Evolutionary conservation across 2,329 filamentous ascomycete genomes (phyloP).

Genomic region (Colletotrichum sansevieriae): DNA sequence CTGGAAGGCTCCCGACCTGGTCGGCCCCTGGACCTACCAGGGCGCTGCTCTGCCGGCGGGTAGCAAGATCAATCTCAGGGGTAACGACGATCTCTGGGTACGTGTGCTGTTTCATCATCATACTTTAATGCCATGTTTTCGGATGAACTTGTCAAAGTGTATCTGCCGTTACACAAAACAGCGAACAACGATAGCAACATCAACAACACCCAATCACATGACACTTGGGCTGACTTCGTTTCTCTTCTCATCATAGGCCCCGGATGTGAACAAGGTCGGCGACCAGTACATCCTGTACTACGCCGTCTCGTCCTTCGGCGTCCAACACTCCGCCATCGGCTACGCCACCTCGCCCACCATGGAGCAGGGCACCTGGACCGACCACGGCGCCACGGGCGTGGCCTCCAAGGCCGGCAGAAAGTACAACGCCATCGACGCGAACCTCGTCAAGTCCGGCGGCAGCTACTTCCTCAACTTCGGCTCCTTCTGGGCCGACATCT

Average conservation of each 20-base stretch:
- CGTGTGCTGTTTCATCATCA: conserved; percentile 14
- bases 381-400: conserved; percentile 68
- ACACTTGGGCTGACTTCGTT: background rate
- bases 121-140: background rate
- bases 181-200: background rate
- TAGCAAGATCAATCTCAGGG: conserved; percentile 55
- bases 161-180: too few relatives aligned
- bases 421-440: conserved; percentile 74
- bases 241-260: conserved; percentile 61
- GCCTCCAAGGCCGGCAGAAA: conserved; percentile 54
- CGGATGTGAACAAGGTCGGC: conserved; percentile 71
- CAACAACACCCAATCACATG: background rate
- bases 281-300: conserved; percentile 77
- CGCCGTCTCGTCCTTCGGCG: conserved; percentile 72
- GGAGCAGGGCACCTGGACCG: conserved; percentile 70
- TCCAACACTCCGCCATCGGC: conserved; percentile 73
- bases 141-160: background rate
- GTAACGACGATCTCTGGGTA: conserved; percentile 60
- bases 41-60: conserved; percentile 55
- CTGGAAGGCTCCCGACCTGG: conserved; percentile 52
- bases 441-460: conserved; percentile 58
- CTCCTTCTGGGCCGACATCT: conserved; percentile 77
- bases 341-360: conserved; percentile 60
- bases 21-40: conserved; percentile 58
- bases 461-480: conserved; percentile 71